phyloP scores from a whole-genome alignment of 768 basidiomycete genomes.

The Trametes villosa region DNA sequence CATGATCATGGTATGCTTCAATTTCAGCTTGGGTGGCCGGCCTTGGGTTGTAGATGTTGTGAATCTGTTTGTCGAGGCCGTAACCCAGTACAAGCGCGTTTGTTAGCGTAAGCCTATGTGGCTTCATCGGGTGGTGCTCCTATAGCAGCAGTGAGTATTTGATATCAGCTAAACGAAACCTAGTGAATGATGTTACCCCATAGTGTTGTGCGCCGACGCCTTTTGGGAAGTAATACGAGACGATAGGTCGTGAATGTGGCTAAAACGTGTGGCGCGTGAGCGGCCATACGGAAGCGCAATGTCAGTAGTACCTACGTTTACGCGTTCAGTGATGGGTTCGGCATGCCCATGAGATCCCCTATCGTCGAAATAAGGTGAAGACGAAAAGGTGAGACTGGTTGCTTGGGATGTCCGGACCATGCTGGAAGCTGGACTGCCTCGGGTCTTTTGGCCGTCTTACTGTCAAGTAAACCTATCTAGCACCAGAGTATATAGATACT shows the following conservation, averaged over 20 bases:
- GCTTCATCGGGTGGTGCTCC: constrained; percentile 99
- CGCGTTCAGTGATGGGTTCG: constrained; percentile 77
- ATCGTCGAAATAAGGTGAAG: constrained; percentile 76
- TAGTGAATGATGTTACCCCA: constrained; percentile 66
- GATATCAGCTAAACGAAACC: neutral
- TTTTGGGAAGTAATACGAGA: constrained; percentile 96
- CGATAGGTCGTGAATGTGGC: constrained; percentile 86
- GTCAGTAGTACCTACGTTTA: constrained; percentile 55
- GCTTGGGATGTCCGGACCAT: constrained; percentile 46
- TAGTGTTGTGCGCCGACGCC: constrained; percentile 96
- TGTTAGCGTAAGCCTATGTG: constrained; percentile 92
- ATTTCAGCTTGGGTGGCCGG: constrained; percentile 90
- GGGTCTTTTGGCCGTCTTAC: neutral
- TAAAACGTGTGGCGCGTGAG: constrained; percentile 30
- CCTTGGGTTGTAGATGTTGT: constrained; percentile 87
- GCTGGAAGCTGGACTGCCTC: no score
- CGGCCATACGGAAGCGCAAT: neutral
- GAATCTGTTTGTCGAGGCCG: constrained; percentile 93
- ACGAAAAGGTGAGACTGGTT: constrained; percentile 62
- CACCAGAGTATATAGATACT: no score
- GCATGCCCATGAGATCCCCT: constrained; percentile 71
- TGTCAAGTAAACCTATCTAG: neutral
- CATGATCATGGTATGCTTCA: constrained; percentile 88
- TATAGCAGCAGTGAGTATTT: constrained; percentile 37
- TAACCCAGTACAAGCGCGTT: constrained; percentile 96